Evolutionary conservation across 352 stramenopile genomes (phyloP).

Genomic region (Phytophthora hybrid): DNA sequence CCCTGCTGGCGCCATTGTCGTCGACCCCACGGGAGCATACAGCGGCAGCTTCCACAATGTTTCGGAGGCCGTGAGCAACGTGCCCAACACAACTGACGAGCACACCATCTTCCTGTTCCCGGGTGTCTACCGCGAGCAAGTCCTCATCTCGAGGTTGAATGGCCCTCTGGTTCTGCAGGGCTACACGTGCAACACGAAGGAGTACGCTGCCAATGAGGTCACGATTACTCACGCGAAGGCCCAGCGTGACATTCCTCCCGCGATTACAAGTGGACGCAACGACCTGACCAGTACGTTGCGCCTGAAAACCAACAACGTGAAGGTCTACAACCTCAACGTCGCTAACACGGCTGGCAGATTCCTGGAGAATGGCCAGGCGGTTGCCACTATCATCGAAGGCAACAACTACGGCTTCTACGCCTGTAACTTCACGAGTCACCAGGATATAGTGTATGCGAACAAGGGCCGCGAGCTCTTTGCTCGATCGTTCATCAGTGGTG

Average conservation of each 20-base stretch:
- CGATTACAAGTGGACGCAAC: not conserved
- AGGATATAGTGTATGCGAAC: not conserved
- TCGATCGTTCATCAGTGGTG: not conserved
- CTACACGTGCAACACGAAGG: not conserved
- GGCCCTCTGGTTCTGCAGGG: not conserved
- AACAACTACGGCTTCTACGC: constrained; percentile 1
- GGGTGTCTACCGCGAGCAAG: not conserved
- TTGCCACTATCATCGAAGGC: not conserved
- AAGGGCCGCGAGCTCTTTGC: not conserved
- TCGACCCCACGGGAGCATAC: not conserved
- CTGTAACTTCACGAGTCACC: not conserved
- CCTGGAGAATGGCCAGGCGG: not conserved
- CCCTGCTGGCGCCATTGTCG: not conserved
- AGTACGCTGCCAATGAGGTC: not conserved
- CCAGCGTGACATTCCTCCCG: not conserved
- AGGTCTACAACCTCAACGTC: not conserved
- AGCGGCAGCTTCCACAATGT: not conserved
- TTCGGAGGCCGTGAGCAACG: not conserved
- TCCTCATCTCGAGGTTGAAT: not conserved
- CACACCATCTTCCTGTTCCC: not conserved
- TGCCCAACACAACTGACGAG: not conserved
- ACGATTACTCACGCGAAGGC: not conserved
- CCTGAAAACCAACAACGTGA: not conserved
- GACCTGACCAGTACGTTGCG: not conserved
- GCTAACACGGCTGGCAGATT: not conserved